Conservation (phyloP, 75 land plant species). For the Cunninghamia lanceolata region DNA sequence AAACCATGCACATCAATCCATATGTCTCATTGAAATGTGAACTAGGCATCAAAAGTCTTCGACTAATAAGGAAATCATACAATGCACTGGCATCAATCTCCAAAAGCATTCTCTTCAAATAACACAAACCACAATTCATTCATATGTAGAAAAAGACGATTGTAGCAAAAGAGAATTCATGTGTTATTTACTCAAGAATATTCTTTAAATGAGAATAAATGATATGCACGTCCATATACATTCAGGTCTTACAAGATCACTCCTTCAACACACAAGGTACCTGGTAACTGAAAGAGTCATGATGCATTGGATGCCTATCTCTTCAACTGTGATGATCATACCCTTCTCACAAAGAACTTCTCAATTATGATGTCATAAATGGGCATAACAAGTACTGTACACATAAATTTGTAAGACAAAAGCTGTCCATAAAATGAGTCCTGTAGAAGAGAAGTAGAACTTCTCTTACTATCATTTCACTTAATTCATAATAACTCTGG, state of each 20-base stretch:
- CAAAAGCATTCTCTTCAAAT: too few relatives aligned
- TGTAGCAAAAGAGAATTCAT: background rate
- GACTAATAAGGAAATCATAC: background rate
- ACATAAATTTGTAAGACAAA: too few relatives aligned
- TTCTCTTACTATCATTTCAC: background rate
- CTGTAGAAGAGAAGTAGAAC: background rate
- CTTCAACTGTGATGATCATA: background rate
- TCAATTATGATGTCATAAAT: background rate
- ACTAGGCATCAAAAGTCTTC: background rate
- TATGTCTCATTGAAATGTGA: background rate
- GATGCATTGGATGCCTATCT: background rate
- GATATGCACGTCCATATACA: background rate
- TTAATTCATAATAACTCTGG: too few relatives aligned
- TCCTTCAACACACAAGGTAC: background rate
- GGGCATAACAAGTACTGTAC: too few relatives aligned
- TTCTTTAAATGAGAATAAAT: background rate
- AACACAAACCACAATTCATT: background rate
- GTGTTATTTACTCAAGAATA: background rate
- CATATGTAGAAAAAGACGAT: background rate
- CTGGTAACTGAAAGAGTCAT: background rate
- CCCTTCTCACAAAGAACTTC: background rate
- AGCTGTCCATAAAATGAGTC: too few relatives aligned
- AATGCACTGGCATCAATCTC: background rate
- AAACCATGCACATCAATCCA: too few relatives aligned
- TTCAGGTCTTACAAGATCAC: background rate